phyloP scores from a whole-genome alignment of 306 rosid genomes.

The Begonia loranthoides region DNA sequence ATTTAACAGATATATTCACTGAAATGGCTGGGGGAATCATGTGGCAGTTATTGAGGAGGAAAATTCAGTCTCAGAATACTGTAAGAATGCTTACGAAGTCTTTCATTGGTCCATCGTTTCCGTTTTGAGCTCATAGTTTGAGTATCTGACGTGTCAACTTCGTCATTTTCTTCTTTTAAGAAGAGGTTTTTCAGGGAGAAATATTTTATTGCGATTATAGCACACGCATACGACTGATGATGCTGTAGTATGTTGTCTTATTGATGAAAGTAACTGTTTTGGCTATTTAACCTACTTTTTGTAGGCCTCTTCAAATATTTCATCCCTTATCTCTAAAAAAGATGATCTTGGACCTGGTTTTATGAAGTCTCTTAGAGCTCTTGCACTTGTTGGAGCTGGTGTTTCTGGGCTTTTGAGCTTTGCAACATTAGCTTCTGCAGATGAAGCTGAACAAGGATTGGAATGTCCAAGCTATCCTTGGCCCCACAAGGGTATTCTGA shows the following conservation, averaged over 20 bases:
- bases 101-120: not conserved
- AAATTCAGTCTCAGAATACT: not conserved
- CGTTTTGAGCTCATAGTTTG: no score
- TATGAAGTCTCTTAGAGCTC: constrained; percentile 44
- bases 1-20: no score
- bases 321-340: constrained; percentile 39
- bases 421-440: constrained; percentile 56
- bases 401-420: constrained; percentile 56
- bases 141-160: no score
- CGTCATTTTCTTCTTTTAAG: no score
- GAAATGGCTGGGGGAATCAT: constrained; percentile 1
- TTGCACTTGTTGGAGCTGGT: constrained; percentile 65
- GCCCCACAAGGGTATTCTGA: constrained; percentile 80
- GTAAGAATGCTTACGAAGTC: not conserved
- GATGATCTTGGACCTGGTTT: constrained; percentile 38
- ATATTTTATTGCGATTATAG: no score
- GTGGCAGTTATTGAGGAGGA: not conserved
- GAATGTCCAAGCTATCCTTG: constrained; percentile 74
- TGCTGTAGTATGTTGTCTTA: no score
- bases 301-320: constrained; percentile 17
- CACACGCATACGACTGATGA: not conserved
- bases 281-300: not conserved
- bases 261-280: not conserved
- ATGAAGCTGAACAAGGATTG: constrained; percentile 87
- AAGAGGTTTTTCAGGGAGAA: not conserved